Percentiles rank a stretch among this genome's conserved stretches.
Evolutionary conservation across 371 early-diverging fungal species (phyloP).

Genomic region (Syncephalastrum sp.): DNA sequence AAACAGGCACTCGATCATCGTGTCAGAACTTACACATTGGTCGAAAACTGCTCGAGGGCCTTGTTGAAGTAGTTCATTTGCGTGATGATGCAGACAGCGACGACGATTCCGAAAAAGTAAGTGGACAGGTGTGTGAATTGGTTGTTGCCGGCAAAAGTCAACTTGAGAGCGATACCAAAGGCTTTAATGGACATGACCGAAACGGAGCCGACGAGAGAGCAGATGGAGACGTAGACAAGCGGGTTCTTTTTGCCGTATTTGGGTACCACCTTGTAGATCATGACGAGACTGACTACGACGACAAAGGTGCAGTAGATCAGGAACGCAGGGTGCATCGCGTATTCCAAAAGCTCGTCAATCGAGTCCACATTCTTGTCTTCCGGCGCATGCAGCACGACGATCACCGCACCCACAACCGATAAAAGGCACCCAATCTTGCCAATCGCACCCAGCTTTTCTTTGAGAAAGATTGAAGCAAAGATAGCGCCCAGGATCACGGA

Average conservation of each 20-base stretch:
- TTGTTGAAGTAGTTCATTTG: conserved; percentile 98
- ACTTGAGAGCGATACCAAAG: conserved; percentile 87
- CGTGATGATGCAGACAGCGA: conserved; percentile 79
- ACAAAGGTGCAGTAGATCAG: conserved; percentile 73
- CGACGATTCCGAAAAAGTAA: conserved; percentile 80
- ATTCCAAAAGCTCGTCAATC: conserved; percentile 63
- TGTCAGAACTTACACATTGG: conserved; percentile 64
- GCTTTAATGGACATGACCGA: conserved; percentile 92
- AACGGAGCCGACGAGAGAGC: conserved; percentile 85
- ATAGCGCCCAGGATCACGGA: conserved; percentile 75
- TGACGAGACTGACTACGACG: conserved; percentile 54
- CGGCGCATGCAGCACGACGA: conserved; percentile 89
- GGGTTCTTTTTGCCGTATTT: conserved; percentile 76
- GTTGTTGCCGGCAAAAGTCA: conserved; percentile 89
- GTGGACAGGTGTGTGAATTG: conserved; percentile 87
- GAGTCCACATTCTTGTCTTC: conserved; percentile 74
- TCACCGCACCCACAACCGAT: conserved; percentile 84
- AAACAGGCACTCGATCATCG: neutral
- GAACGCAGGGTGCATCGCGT: conserved; percentile 78
- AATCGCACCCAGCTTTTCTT: conserved; percentile 75
- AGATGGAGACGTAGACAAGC: conserved; percentile 87
- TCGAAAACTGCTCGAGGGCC: conserved; percentile 86
- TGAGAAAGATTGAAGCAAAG: conserved; percentile 49
- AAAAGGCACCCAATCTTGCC: conserved; percentile 89
- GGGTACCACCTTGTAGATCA: conserved; percentile 83